Conservation (phyloP, 768 basidiomycete genomes). For the Boletus pseudo-olivaceus region DNA sequence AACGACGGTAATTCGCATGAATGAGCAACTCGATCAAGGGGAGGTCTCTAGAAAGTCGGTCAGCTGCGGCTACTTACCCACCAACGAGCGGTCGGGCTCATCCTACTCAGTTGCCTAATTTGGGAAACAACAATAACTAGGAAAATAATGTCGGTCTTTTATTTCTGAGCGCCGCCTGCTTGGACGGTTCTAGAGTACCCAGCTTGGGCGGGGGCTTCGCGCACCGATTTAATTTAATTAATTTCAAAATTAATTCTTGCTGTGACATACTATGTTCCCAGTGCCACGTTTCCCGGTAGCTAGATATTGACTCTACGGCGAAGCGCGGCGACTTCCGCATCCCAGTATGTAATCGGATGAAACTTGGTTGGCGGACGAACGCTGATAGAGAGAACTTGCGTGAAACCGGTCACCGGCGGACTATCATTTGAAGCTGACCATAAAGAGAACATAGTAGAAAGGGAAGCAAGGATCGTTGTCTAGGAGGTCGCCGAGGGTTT, state of each 20-base stretch:
- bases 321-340: slow-evolving; percentile 3
- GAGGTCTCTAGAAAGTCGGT: too few species aligned
- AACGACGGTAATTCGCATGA: too few species aligned
- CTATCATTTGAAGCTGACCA: neutral
- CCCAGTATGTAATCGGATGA: slow-evolving; percentile 3
- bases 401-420: slow-evolving; percentile 12
- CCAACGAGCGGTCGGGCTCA: too few species aligned
- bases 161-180: too few species aligned
- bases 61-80: too few species aligned
- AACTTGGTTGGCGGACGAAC: slow-evolving; percentile 1
- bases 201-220: neutral
- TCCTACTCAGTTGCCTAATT: too few species aligned
- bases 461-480: neutral
- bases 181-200: neutral
- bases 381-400: slow-evolving; percentile 7
- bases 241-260: neutral
- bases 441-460: slow-evolving; percentile 5
- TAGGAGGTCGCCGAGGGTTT: slow-evolving; percentile 11
- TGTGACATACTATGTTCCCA: neutral
- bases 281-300: neutral
- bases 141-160: too few species aligned
- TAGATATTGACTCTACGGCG: neutral
- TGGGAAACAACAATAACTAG: too few species aligned
- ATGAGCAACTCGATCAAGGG: too few species aligned
- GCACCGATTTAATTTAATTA: neutral